These are phyloP conservation scores for Spiraea crenata DNA, from an alignment of 331 rosid genomes.

Conservation along the genomic window DNA sequence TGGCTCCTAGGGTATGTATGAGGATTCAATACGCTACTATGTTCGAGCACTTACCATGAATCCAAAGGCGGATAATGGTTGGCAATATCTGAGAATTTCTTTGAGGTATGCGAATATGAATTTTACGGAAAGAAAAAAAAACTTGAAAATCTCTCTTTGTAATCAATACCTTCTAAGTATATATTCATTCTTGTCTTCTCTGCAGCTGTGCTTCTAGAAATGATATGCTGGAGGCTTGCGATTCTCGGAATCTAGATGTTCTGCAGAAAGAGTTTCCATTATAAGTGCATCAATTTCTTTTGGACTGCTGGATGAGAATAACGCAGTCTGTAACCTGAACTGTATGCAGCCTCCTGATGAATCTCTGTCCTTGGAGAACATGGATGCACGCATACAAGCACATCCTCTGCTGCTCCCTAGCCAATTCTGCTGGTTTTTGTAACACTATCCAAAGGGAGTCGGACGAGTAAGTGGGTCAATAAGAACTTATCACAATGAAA, in stretches of 20 bases:
- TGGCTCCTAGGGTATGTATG: constrained; percentile 71
- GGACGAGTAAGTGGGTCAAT: not conserved
- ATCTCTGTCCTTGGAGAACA: not conserved
- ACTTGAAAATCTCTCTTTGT: not conserved
- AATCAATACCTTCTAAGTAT: not conserved
- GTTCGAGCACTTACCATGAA: constrained; percentile 98
- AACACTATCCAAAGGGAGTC: not conserved
- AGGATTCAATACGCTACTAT: constrained; percentile 86
- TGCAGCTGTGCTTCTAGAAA: constrained; percentile 95
- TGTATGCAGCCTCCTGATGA: not conserved
- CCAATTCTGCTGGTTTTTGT: not conserved
- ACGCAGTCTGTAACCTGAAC: not conserved
- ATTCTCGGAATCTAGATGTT: constrained; percentile 80
- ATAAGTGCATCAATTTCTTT: constrained; percentile 14
- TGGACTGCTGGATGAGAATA: constrained; percentile 18
- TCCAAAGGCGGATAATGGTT: constrained; percentile 97
- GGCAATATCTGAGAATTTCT: constrained; percentile 96
- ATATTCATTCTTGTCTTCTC: constrained; percentile 18
- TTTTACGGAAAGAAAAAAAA: not conserved
- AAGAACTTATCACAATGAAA: not conserved
- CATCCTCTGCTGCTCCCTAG: not conserved
- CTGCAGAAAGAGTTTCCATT: constrained; percentile 97
- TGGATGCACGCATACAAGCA: not conserved
- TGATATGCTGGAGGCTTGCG: constrained; percentile 96
- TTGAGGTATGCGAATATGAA: constrained; percentile 54